Base-by-base conservation (phyloP, 495 filamentous ascomycete species). In the Penicillium desertorum region DNA sequence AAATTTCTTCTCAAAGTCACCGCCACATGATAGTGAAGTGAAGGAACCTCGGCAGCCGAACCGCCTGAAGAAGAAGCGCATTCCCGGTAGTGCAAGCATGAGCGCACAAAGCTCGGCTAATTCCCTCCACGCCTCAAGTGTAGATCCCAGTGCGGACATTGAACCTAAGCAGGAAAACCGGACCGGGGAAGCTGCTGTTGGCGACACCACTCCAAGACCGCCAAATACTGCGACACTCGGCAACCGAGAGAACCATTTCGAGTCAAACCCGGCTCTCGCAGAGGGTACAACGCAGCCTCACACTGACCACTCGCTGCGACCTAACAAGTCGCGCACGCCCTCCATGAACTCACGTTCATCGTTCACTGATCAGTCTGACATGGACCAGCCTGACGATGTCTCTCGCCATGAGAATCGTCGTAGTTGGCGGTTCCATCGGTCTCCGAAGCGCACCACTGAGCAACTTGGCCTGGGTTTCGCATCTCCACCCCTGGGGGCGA, bases 81-180 rank as follows among this genome's bases (percentile, higher is more conserved):
- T 88, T 27, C 85, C 86, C 2, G 84, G 85, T 17, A 89, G 87
- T 63, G 77, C 85, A 17, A 90, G 89, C 60, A 85, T 82, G 29
- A 95, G 91, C 62, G 91, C 92, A 1, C 89, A 96, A 57, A 94
- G 90, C 57, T 97, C 92, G 7, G 85, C 84, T 7, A 81, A 86
- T 1, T 96, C 91, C 3, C 73, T 97, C 16, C 78, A 82, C 30
- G 52, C 73, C 62, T 60, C 65, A 51, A 65, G 68, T 47, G 71
- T 66, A 32, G 69, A 75, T 20, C 54, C 57, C 2, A 63, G 43
- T 10, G 47, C 57, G 29, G 59, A 64, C 29, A 37, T 60, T 7
- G 69, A 75, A 5, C 36, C 58, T 5, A 62, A 36, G 7, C 51
- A 46, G 8, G 68, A 68, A 8, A 49, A 34, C 12, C 54, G 43